Conservation (phyloP, 495 filamentous ascomycete species). For the Daldinia bambusicola region DNA sequence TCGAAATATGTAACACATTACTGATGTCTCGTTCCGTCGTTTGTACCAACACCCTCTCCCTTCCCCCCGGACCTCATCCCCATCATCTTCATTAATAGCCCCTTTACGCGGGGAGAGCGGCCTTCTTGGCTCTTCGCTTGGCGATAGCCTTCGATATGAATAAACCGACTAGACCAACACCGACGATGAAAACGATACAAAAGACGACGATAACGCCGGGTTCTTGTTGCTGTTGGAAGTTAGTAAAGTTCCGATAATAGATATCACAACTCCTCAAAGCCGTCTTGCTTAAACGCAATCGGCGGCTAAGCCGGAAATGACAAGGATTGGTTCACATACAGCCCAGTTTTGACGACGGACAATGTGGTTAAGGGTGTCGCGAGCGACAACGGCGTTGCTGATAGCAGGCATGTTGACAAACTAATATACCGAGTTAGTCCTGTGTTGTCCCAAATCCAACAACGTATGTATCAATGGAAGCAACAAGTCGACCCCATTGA, state of each 20-base stretch:
- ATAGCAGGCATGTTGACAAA: slow-evolving; percentile 58
- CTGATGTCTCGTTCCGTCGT: slow-evolving; percentile 37
- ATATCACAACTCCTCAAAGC: neutral
- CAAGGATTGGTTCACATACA: slow-evolving; percentile 25
- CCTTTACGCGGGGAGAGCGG: slow-evolving; percentile 37
- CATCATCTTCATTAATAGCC: slow-evolving; percentile 18
- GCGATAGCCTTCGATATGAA: slow-evolving; percentile 57
- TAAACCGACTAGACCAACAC: slow-evolving; percentile 56
- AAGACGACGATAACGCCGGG: slow-evolving; percentile 68
- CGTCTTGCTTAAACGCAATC: neutral
- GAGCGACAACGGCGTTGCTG: slow-evolving; percentile 58
- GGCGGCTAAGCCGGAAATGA: neutral
- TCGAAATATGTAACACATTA: slow-evolving; percentile 30
- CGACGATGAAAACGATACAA: slow-evolving; percentile 66
- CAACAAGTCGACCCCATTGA: slow-evolving; percentile 9
- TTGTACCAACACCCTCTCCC: slow-evolving; percentile 25
- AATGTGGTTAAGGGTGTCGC: slow-evolving; percentile 57
- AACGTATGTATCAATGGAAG: neutral
- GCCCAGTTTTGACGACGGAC: slow-evolving; percentile 62
- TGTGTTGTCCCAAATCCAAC: neutral
- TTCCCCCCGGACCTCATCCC: slow-evolving; percentile 13
- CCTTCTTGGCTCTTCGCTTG: slow-evolving; percentile 53
- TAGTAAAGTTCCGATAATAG: slow-evolving; percentile 6
- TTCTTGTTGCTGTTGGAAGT: slow-evolving; percentile 50
- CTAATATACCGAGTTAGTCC: slow-evolving; percentile 36